phyloP scores from a whole-genome alignment of 1,284 basidiomycete species.

The Papiliotrema fonsecae region DNA sequence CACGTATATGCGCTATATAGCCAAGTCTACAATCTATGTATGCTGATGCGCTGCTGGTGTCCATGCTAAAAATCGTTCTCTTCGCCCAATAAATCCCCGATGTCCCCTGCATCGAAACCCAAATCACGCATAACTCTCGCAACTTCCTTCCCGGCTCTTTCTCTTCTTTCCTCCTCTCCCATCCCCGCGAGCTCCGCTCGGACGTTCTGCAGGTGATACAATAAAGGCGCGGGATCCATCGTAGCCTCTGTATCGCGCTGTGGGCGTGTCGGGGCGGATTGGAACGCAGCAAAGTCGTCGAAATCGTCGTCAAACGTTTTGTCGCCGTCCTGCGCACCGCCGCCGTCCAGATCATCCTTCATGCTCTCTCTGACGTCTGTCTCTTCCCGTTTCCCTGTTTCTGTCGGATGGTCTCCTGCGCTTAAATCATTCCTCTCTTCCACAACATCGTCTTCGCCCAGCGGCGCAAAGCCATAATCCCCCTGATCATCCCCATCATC shows the following conservation, averaged over 20 bases:
- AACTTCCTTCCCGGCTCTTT: slow-evolving; percentile 38
- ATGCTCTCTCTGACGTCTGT: too few species aligned
- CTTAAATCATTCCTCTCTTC: too few species aligned
- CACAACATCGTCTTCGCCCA: neutral
- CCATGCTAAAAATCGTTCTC: neutral
- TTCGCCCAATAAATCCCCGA: slow-evolving; percentile 14
- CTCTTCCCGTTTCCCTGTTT: slow-evolving; percentile 6
- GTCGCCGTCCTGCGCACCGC: too few species aligned
- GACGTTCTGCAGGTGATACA: slow-evolving; percentile 37
- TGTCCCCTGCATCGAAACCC: slow-evolving; percentile 17
- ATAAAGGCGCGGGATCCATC: slow-evolving; percentile 39
- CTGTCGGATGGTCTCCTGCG: neutral
- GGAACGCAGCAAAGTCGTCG: slow-evolving; percentile 19
- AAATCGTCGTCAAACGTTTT: slow-evolving; percentile 38
- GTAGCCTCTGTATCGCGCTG: slow-evolving; percentile 1
- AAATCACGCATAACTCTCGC: slow-evolving; percentile 31
- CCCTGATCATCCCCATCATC: slow-evolving; percentile 13
- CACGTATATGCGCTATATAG: too few species aligned
- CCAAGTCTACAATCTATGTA: too few species aligned
- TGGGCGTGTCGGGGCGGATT: slow-evolving; percentile 11
- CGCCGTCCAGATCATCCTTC: neutral
- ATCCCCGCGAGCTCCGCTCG: slow-evolving; percentile 35
- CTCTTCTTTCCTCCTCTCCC: slow-evolving; percentile 38
- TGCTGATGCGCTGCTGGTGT: too few species aligned
- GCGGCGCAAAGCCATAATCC: slow-evolving; percentile 9